Conservation (phyloP, 1,139 yeast genomes). For the Sugiyamaella paludigena region DNA sequence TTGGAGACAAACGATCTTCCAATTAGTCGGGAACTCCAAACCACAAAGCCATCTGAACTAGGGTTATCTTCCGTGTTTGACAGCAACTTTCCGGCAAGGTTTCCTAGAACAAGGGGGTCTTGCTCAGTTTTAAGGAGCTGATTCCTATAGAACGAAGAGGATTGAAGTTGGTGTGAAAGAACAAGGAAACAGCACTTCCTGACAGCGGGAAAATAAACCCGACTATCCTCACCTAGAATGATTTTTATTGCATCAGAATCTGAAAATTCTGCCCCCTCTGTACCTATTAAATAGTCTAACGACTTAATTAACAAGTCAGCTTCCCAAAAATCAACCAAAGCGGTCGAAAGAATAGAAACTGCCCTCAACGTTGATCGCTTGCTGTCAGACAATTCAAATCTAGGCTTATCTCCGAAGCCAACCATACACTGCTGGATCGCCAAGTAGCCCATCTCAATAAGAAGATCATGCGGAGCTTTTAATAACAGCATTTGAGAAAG, state of each 20-base stretch:
- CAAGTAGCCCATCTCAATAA: conserved; percentile 9
- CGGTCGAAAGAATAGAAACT: neutral
- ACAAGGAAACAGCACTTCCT: conserved; percentile 6
- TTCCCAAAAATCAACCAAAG: conserved; percentile 6
- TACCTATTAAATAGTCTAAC: neutral
- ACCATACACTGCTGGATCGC: neutral
- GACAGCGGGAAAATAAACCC: conserved; percentile 3
- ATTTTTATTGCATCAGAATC: neutral
- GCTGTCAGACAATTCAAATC: neutral
- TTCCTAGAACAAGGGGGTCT: neutral
- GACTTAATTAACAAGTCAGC: conserved; percentile 7
- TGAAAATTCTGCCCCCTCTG: neutral
- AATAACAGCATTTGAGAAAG: conserved; percentile 11
- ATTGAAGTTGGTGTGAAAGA: conserved; percentile 1
- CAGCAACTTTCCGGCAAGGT: neutral
- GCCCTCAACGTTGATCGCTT: neutral
- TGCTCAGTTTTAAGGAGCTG: neutral
- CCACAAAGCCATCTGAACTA: neutral
- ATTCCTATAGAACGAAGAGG: neutral
- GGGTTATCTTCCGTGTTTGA: conserved; percentile 1
- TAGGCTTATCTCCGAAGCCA: neutral
- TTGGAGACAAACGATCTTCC: conserved; percentile 8
- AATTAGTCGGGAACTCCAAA: conserved; percentile 6
- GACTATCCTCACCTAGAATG: conserved; percentile 3
- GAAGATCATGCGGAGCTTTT: conserved; percentile 6